Percentiles rank a stretch among this genome's conserved stretches.
Evolutionary conservation across 2,329 filamentous ascomycete species (phyloP).

Genomic region (Neoscytalidium dimidiatum): DNA sequence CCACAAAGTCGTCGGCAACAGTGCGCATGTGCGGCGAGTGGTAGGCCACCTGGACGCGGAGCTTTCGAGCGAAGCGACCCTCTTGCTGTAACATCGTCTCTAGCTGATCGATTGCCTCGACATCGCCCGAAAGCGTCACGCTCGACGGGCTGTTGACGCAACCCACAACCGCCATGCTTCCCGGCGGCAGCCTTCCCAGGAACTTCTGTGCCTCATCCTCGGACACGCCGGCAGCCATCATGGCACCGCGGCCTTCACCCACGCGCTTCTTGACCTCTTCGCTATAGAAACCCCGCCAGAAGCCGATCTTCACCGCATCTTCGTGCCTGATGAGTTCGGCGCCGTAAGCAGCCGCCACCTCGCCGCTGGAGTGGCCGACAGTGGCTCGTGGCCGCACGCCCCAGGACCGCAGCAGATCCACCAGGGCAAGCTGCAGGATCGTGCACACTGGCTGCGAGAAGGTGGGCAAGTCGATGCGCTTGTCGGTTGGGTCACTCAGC

Average conservation of each 20-base stretch:
- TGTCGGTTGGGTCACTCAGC: slow-evolving; percentile 24
- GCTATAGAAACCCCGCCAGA: slow-evolving; percentile 16
- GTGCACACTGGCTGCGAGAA: slow-evolving; percentile 19
- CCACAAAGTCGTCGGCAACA: slow-evolving; percentile 15
- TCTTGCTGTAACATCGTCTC: slow-evolving; percentile 1
- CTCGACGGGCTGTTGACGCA: slow-evolving; percentile 23
- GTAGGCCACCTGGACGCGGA: slow-evolving; percentile 24
- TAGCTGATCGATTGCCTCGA: background rate
- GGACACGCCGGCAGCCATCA: slow-evolving; percentile 28
- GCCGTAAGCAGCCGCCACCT: slow-evolving; percentile 22
- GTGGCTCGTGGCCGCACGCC: background rate
- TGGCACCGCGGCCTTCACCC: slow-evolving; percentile 22
- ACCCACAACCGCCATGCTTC: slow-evolving; percentile 20
- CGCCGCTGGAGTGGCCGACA: slow-evolving; percentile 21
- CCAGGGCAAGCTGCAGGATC: slow-evolving; percentile 19
- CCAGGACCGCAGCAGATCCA: slow-evolving; percentile 16
- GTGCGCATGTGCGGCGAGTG: slow-evolving; percentile 24
- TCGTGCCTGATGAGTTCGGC: slow-evolving; percentile 18
- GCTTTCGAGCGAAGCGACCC: slow-evolving; percentile 20
- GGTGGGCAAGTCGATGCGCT: slow-evolving; percentile 21
- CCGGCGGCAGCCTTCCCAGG: slow-evolving; percentile 19
- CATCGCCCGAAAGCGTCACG: slow-evolving; percentile 13
- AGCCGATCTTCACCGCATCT: slow-evolving; percentile 20
- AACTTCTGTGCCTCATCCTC: slow-evolving; percentile 8
- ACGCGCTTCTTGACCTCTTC: background rate